phyloP scores from a whole-genome alignment of 208 protist genomes.

The Wallacemonas rigidus region DNA sequence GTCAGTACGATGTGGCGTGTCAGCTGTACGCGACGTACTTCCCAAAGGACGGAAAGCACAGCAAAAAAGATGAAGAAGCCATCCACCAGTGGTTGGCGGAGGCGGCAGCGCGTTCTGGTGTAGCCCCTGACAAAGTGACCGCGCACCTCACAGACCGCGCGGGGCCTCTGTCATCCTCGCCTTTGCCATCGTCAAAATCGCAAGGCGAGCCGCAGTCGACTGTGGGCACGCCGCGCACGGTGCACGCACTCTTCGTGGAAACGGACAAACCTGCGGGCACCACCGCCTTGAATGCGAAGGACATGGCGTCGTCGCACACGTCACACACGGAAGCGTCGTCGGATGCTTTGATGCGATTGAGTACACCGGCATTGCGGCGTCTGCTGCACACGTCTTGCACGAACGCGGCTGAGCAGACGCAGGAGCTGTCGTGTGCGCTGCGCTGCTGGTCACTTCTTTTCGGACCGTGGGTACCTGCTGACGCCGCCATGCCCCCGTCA shows the following conservation, averaged over 20 bases:
- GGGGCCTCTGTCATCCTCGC: no score
- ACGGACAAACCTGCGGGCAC: background rate
- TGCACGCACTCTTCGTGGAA: slow-evolving; percentile 7
- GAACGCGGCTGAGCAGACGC: background rate
- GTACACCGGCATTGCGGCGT: slow-evolving; percentile 28
- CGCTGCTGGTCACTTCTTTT: slow-evolving; percentile 18
- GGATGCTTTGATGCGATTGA: slow-evolving; percentile 25
- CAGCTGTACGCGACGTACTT: slow-evolving; percentile 38
- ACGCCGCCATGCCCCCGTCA: background rate
- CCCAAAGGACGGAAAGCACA: slow-evolving; percentile 23
- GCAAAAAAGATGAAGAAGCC: slow-evolving; percentile 23
- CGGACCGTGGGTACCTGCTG: background rate
- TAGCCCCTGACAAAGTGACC: slow-evolving; percentile 7
- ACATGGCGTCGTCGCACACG: no score
- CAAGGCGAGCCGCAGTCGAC: background rate
- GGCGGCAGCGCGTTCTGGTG: slow-evolving; percentile 66
- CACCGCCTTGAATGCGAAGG: no score
- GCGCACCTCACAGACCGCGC: background rate
- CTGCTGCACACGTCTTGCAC: slow-evolving; percentile 25
- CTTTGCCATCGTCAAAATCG: no score
- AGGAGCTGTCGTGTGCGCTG: slow-evolving; percentile 1
- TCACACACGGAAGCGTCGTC: no score
- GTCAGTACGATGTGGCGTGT: slow-evolving; percentile 40
- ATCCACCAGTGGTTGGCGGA: slow-evolving; percentile 60
- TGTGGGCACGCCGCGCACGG: background rate